These are phyloP conservation scores for Paulinella micropora DNA, from an alignment of 78 protist species.

Conservation along the genomic window DNA sequence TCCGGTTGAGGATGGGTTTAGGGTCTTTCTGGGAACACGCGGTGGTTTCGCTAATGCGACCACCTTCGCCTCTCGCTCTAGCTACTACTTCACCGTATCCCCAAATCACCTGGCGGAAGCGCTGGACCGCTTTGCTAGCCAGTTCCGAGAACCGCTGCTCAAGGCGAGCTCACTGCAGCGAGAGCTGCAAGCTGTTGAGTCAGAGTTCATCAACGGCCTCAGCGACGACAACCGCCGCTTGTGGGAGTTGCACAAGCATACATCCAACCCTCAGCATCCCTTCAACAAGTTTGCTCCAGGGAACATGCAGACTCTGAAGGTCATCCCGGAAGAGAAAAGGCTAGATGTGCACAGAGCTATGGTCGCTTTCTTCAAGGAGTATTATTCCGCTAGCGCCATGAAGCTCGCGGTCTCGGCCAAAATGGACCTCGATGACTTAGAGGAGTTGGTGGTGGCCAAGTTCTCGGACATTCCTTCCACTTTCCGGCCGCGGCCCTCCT, in stretches of 20 bases:
- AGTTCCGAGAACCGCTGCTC: no score
- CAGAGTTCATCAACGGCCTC: slow-evolving; percentile 35
- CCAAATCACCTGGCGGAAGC: no score
- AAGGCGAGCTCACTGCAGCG: no score
- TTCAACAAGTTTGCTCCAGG: slow-evolving; percentile 49
- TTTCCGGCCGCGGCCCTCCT: no score
- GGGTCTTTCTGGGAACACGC: no score
- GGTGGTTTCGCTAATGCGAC: no score
- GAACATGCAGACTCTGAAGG: slow-evolving; percentile 35
- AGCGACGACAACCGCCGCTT: slow-evolving; percentile 37
- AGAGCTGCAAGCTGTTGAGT: slow-evolving; percentile 16
- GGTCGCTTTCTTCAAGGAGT: slow-evolving; percentile 33
- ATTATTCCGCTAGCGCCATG: slow-evolving; percentile 38
- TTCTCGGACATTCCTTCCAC: no score
- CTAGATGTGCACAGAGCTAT: slow-evolving; percentile 34
- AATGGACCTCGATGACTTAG: slow-evolving; percentile 16
- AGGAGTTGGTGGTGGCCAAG: no score
- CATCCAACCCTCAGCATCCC: slow-evolving; percentile 38
- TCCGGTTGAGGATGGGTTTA: no score
- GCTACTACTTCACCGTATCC: no score
- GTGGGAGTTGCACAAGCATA: slow-evolving; percentile 24
- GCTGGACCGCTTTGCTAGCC: no score
- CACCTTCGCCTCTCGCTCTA: no score
- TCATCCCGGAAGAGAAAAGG: slow-evolving; percentile 20
- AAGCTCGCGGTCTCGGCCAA: slow-evolving; percentile 18